phyloP scores from a whole-genome alignment of 345 rosid species.

The Zanthoxylum bungeanum region DNA sequence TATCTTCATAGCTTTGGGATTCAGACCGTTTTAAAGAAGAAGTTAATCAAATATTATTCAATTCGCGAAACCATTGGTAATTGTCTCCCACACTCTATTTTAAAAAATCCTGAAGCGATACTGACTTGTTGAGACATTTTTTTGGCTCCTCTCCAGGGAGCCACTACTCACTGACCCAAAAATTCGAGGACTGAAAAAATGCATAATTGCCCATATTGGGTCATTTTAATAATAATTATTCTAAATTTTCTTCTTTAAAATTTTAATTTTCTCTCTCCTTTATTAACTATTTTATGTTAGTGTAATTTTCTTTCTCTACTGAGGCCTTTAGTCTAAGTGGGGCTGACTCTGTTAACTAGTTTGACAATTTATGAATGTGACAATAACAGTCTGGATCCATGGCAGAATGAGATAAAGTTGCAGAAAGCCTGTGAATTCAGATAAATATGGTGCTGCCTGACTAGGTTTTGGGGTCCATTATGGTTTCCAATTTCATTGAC shows the following conservation, averaged over 20 bases:
- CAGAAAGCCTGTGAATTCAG: conserved; percentile 6
- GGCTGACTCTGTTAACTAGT: neutral
- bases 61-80: conserved; percentile 14
- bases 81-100: conserved; percentile 16
- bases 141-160: conserved; percentile 13
- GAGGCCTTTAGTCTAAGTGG: conserved; percentile 9
- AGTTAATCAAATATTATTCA: conserved; percentile 2
- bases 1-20: conserved; percentile 20
- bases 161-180: conserved; percentile 2
- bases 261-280: neutral
- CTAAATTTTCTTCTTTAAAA: neutral
- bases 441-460: conserved; percentile 17
- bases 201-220: neutral
- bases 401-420: conserved; percentile 5
- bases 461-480: conserved; percentile 20
- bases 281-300: no score
- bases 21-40: neutral
- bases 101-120: conserved; percentile 12
- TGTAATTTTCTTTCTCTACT: neutral
- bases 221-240: neutral
- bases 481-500: conserved; percentile 8
- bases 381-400: conserved; percentile 12
- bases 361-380: neutral
- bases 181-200: neutral
- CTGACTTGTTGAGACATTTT: conserved; percentile 16